Conservation (phyloP, 768 basidiomycete species). For the Lactifluus pinguis region DNA sequence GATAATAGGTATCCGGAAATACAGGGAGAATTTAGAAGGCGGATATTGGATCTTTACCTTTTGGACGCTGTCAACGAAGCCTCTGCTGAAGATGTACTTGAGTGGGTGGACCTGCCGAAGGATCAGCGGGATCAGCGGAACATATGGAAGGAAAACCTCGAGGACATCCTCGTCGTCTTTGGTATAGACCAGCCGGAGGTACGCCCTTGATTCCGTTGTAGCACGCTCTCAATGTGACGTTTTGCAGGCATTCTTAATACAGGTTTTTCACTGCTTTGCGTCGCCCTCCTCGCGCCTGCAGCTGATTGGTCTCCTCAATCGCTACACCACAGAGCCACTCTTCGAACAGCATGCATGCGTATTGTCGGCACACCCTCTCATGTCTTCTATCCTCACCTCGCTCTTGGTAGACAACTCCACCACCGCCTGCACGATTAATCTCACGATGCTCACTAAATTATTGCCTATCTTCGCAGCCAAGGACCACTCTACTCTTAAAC, state of each 20-base stretch:
- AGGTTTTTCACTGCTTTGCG: slow-evolving; percentile 54
- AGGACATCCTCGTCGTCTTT: slow-evolving; percentile 61
- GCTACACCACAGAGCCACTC: slow-evolving; percentile 45
- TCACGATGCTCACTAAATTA: slow-evolving; percentile 58
- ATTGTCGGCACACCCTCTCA: slow-evolving; percentile 53
- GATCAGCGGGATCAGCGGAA: slow-evolving; percentile 50
- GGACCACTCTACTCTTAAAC: slow-evolving; percentile 46
- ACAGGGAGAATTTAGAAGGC: slow-evolving; percentile 55
- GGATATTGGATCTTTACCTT: slow-evolving; percentile 66
- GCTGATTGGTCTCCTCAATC: slow-evolving; percentile 55
- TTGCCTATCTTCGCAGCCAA: slow-evolving; percentile 68
- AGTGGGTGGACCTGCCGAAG: slow-evolving; percentile 60
- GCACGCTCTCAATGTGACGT: background rate
- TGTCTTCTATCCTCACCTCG: slow-evolving; percentile 55
- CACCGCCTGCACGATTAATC: slow-evolving; percentile 53
- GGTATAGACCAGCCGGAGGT: slow-evolving; percentile 59
- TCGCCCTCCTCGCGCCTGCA: slow-evolving; percentile 57
- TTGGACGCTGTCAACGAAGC: slow-evolving; percentile 69
- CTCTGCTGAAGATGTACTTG: slow-evolving; percentile 63
- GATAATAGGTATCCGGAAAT: slow-evolving; percentile 39
- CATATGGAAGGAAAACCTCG: slow-evolving; percentile 72
- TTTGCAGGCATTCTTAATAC: slow-evolving; percentile 57
- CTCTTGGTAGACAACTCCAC: slow-evolving; percentile 69
- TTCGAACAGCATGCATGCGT: slow-evolving; percentile 42
- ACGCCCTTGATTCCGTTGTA: slow-evolving; percentile 24